These are phyloP conservation scores for Fusarium pininemorale DNA, from an alignment of 2,329 filamentous ascomycete species.

Conservation along the genomic window DNA sequence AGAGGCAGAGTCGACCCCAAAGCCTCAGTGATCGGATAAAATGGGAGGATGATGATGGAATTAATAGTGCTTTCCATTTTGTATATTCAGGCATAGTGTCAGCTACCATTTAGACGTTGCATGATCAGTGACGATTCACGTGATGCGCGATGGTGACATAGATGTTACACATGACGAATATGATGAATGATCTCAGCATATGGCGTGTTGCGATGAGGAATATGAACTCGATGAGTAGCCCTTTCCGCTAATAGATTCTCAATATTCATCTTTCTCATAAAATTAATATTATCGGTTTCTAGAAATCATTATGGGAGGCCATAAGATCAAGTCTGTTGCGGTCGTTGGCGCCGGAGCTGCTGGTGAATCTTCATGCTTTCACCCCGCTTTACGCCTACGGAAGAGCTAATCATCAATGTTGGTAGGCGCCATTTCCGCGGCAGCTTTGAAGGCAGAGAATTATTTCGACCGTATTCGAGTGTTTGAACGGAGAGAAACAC, in stretches of 20 bases:
- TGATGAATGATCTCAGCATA: background rate
- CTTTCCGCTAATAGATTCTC: rapidly evolving
- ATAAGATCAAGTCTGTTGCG: slow-evolving; percentile 30
- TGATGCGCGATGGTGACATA: slow-evolving; percentile 26
- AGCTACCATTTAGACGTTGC: background rate
- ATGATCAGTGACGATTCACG: background rate
- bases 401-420: background rate
- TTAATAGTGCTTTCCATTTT: no score
- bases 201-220: background rate
- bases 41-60: rapidly evolving
- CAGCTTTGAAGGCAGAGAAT: slow-evolving; percentile 56
- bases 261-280: background rate
- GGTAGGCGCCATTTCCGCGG: slow-evolving; percentile 57
- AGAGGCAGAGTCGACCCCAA: background rate
- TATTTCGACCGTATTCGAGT: slow-evolving; percentile 54
- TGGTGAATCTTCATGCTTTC: background rate
- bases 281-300: background rate
- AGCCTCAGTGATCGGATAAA: background rate
- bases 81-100: rapidly evolving
- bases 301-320: background rate
- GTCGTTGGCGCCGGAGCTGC: slow-evolving; percentile 37
- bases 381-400: no score
- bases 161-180: slow-evolving; percentile 13
- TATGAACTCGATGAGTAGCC: rapidly evolving
- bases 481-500: slow-evolving; percentile 53